phyloP scores from a whole-genome alignment of 225 moss, liverwort and hornwort genomes.

The Sphagnum tenellum region DNA sequence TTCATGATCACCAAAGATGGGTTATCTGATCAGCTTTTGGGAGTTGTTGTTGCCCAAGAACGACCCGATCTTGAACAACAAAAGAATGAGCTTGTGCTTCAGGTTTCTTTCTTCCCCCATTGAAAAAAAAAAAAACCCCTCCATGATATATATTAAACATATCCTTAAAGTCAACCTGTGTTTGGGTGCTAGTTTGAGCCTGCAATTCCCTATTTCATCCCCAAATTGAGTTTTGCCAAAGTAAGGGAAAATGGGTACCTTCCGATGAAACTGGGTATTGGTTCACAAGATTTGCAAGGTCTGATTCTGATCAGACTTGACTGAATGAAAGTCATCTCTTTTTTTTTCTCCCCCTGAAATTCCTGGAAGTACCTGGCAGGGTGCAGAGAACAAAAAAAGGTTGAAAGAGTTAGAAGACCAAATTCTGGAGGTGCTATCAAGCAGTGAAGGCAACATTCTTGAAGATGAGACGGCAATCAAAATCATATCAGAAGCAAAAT shows the following conservation, averaged over 20 bases:
- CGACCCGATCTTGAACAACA: conserved; percentile 78
- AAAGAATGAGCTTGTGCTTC: conserved; percentile 72
- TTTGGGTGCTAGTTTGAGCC: too few relatives aligned
- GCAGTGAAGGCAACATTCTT: conserved; percentile 83
- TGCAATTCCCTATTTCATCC: too few relatives aligned
- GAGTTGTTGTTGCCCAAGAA: conserved; percentile 88
- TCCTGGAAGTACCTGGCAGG: conserved; percentile 12
- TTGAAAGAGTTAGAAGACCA: conserved; percentile 85
- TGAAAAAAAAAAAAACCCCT: too few relatives aligned
- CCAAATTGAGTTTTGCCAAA: too few relatives aligned
- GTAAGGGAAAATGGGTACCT: too few relatives aligned
- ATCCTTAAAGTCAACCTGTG: too few relatives aligned
- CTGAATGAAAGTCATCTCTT: too few relatives aligned
- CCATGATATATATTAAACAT: too few relatives aligned
- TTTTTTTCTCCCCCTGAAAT: too few relatives aligned
- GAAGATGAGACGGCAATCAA: conserved; percentile 92
- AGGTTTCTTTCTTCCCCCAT: conserved; percentile 18
- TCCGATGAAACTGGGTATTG: too few relatives aligned
- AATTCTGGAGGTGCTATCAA: conserved; percentile 75
- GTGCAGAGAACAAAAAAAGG: conserved; percentile 73
- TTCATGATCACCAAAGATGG: conserved; percentile 98
- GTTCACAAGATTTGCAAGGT: too few relatives aligned
- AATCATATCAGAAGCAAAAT: conserved; percentile 85
- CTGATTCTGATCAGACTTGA: too few relatives aligned
- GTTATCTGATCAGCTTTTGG: conserved; percentile 73